Conservation (phyloP, 257 asterid species). For the Avicennia marina region DNA sequence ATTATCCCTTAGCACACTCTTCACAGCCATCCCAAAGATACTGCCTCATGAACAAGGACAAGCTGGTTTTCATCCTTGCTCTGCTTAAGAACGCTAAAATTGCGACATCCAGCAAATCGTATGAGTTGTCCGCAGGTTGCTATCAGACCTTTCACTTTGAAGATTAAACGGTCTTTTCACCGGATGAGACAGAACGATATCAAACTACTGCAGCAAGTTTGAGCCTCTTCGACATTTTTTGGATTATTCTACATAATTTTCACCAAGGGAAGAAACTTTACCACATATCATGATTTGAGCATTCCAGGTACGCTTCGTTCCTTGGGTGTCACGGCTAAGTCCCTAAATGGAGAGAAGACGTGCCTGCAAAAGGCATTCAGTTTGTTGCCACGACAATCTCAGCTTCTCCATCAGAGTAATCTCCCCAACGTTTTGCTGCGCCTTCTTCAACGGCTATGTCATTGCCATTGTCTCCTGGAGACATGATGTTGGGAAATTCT, state of each 20-base stretch:
- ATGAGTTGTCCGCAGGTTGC: conserved; percentile 3
- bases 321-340: background rate
- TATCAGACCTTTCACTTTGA: too few relatives aligned
- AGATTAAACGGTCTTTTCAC: too few relatives aligned
- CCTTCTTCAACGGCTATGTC: conserved; percentile 31
- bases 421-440: conserved; percentile 67
- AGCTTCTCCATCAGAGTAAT: conserved; percentile 67
- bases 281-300: conserved; percentile 10
- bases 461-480: conserved; percentile 27
- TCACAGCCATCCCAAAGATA: conserved; percentile 4
- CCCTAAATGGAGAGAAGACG: background rate
- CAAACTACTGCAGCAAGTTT: conserved; percentile 11
- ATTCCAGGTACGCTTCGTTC: background rate
- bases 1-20: conserved; percentile 6
- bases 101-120: background rate
- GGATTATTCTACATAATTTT: conserved; percentile 11
- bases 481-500: conserved; percentile 22
- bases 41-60: conserved; percentile 4
- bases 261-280: conserved; percentile 9
- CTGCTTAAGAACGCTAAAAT: background rate
- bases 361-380: conserved; percentile 21
- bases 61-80: background rate
- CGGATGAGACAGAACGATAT: too few relatives aligned
- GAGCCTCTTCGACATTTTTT: conserved; percentile 7
- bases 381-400: conserved; percentile 44